Conservation (phyloP, 805 yeast genomes). For the Jamesozyma hellenica region DNA sequence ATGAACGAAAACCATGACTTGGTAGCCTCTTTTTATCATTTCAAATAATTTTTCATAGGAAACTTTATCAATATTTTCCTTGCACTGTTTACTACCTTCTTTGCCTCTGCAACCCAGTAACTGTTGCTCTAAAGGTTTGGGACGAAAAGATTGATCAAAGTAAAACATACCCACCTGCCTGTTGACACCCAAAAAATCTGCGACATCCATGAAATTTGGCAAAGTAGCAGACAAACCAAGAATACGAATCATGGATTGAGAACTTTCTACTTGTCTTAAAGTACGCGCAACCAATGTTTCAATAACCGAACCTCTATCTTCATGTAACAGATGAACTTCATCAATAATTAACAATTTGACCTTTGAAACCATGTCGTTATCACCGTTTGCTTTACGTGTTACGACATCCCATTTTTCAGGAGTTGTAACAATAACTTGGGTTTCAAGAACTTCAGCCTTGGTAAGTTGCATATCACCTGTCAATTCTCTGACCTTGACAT, state of each 20-base stretch:
- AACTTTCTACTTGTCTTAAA: slow-evolving; percentile 83
- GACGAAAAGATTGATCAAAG: slow-evolving; percentile 87
- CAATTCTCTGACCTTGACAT: slow-evolving; percentile 74
- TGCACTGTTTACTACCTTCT: slow-evolving; percentile 58
- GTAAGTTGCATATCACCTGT: slow-evolving; percentile 96
- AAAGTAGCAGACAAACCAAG: slow-evolving; percentile 89
- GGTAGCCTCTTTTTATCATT: slow-evolving; percentile 60
- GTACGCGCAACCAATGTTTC: slow-evolving; percentile 94
- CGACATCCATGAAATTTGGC: slow-evolving; percentile 87
- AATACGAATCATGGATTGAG: slow-evolving; percentile 90
- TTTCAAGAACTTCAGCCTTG: slow-evolving; percentile 62
- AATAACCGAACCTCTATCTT: slow-evolving; percentile 95
- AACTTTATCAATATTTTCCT: slow-evolving; percentile 64
- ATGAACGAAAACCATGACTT: slow-evolving; percentile 95
- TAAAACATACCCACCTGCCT: slow-evolving; percentile 86
- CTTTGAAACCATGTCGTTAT: slow-evolving; percentile 70
- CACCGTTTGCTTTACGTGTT: slow-evolving; percentile 86
- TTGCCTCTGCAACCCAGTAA: slow-evolving; percentile 80
- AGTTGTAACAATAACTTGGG: slow-evolving; percentile 86
- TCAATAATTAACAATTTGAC: slow-evolving; percentile 83
- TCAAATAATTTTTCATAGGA: slow-evolving; percentile 68
- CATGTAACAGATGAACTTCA: slow-evolving; percentile 93
- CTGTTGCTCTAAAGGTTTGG: slow-evolving; percentile 85
- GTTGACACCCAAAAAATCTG: slow-evolving; percentile 88
- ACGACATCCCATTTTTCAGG: slow-evolving; percentile 98